Conservation (phyloP, 495 filamentous ascomycete species). For the Xanthoparmelia taractica region DNA sequence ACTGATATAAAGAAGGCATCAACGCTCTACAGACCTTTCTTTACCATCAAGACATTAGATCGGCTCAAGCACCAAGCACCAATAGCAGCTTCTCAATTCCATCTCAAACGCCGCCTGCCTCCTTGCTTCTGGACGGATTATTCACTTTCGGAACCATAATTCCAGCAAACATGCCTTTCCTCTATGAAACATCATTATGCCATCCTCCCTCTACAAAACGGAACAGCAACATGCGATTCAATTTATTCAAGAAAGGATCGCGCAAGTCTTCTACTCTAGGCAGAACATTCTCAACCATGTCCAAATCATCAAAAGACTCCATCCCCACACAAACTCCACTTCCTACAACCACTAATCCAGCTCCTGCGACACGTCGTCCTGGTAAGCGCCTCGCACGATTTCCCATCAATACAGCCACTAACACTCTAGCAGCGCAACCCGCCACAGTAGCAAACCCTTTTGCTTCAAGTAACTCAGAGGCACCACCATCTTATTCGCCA, state of each 20-base stretch:
- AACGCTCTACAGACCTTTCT: background rate
- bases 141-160: background rate
- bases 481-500: constrained; percentile 18
- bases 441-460: constrained; percentile 17
- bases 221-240: too few relatives aligned
- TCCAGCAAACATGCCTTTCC: constrained; percentile 20
- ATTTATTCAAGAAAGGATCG: background rate
- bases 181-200: constrained; percentile 19
- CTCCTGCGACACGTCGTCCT: constrained; percentile 13
- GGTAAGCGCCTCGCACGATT: background rate
- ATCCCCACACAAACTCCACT: background rate
- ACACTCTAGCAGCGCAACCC: constrained; percentile 11
- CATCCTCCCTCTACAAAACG: too few relatives aligned
- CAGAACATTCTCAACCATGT: background rate
- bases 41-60: background rate
- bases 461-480: constrained; percentile 15
- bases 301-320: constrained; percentile 3
- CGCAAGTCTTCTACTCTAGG: background rate
- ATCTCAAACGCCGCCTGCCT: background rate
- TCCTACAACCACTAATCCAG: background rate
- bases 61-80: background rate
- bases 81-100: background rate
- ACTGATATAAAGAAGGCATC: background rate
- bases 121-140: background rate
- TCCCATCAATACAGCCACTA: background rate